Evolutionary conservation across 768 basidiomycete species (phyloP), one percentile per base, ranked within the genome.

Genomic region (Hemileccinum rubropunctum): DNA sequence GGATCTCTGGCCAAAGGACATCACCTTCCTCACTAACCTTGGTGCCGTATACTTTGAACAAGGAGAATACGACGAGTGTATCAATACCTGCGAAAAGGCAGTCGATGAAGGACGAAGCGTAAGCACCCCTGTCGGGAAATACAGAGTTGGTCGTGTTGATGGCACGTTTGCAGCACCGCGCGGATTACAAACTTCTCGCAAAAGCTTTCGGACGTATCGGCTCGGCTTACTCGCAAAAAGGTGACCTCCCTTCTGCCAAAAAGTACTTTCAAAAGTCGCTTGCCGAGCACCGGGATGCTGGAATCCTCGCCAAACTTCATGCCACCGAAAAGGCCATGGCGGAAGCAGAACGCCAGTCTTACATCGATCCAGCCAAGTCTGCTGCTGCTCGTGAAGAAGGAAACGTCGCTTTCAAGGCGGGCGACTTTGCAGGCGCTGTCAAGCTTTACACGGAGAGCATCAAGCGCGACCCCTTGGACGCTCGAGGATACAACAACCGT

Each of bases 401-500:
- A 10, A 99, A 99, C 66, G 70, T 71, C 36, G 79, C 84, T 33
- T 99, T 98, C 82, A 98, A 98, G 76, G 77, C 71, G 2, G 95
- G 93, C 17, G 86, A 95, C 68, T 99, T 94, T 69, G 95, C 84
- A 11, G 83, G 79, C 11, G 89, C 95, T 1, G 95, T 99, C 58
- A 93, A 91, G 74, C 75, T 79, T 34, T 99, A 99, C 73, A 80
- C 89, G 33, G 97, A 99, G 72, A 88, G 92, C 54, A 97, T 98
- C 78, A 98, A 98, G 74, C 87, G 97, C 43, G 86, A 91, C 61
- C 95, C 97, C 36, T 67, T 71, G 33, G 97, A 99, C 64, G 81
- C 95, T 13, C 79, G 87, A 56, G 94, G 91, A 9, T 99, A 98
- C 76, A 98, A 95, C 69, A 99, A 99, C 74, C 87, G 97, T 42